Evolutionary conservation across 139 green algal species (phyloP).

Genomic region (Tetraselmis striata): DNA sequence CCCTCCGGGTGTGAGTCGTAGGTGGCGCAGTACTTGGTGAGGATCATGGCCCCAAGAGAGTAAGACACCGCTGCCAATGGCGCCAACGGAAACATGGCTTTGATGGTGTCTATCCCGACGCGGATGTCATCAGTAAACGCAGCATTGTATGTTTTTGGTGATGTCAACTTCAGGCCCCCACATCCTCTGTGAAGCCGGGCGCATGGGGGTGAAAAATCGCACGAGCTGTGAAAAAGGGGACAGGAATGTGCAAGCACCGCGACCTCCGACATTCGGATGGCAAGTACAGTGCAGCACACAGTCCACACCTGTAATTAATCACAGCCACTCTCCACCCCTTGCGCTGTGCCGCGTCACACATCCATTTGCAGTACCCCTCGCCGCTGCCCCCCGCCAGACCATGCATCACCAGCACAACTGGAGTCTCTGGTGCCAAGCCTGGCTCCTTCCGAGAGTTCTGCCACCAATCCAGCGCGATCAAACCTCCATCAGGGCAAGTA

Average conservation of each 20-base stretch:
- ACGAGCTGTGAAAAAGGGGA: too few species aligned
- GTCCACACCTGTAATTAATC: slow-evolving; percentile 51
- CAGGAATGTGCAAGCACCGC: too few species aligned
- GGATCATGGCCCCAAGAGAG: slow-evolving; percentile 59
- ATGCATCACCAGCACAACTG: neutral
- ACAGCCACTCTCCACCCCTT: slow-evolving; percentile 48
- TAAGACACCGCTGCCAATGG: slow-evolving; percentile 59
- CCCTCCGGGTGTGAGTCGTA: neutral
- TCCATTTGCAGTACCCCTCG: slow-evolving; percentile 67
- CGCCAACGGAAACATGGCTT: slow-evolving; percentile 40
- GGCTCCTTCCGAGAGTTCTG: neutral
- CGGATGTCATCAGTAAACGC: slow-evolving; percentile 46
- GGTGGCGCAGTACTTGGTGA: slow-evolving; percentile 55
- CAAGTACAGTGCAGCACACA: too few species aligned
- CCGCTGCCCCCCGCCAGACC: slow-evolving; percentile 42
- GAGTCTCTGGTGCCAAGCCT: neutral
- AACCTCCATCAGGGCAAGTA: neutral
- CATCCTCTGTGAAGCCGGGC: slow-evolving; percentile 39
- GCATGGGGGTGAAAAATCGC: too few species aligned
- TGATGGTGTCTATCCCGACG: slow-evolving; percentile 35
- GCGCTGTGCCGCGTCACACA: slow-evolving; percentile 29
- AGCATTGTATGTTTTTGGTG: slow-evolving; percentile 40
- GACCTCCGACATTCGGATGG: too few species aligned
- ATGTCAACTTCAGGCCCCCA: slow-evolving; percentile 51
- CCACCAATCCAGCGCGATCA: neutral